Percentiles rank a stretch among this genome's conserved stretches.
These are phyloP conservation scores for Plasmopara halstedii DNA, from an alignment of 352 stramenopile species.

Conservation along the genomic window DNA sequence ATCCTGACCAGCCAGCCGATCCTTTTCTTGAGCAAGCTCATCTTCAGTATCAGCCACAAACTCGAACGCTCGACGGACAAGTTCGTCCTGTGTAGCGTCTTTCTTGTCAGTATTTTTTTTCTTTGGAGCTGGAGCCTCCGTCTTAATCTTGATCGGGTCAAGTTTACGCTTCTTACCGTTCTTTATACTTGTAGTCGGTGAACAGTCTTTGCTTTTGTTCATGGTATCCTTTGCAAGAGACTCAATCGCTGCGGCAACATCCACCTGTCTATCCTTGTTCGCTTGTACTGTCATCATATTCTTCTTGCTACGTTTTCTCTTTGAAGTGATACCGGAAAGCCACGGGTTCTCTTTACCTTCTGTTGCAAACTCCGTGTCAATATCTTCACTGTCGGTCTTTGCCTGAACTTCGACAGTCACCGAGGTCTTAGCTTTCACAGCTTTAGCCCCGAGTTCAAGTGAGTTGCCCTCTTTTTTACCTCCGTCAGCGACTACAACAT, in stretches of 20 bases:
- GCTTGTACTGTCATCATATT: slow-evolving; percentile 41
- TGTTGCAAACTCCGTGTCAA: slow-evolving; percentile 13
- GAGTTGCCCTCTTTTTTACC: slow-evolving; percentile 13
- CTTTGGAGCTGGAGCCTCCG: slow-evolving; percentile 10
- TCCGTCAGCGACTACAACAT: slow-evolving; percentile 19
- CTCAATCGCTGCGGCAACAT: slow-evolving; percentile 52
- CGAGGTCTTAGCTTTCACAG: slow-evolving; percentile 5
- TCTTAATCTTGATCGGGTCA: slow-evolving; percentile 21
- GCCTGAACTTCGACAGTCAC: slow-evolving; percentile 1
- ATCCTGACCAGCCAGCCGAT: slow-evolving; percentile 55
- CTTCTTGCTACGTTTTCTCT: slow-evolving; percentile 62
- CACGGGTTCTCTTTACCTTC: slow-evolving; percentile 63
- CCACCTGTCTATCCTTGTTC: slow-evolving; percentile 28
- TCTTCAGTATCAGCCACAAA: slow-evolving; percentile 87
- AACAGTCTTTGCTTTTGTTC: slow-evolving; percentile 13
- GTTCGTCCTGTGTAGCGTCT: slow-evolving; percentile 59
- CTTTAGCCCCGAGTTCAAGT: slow-evolving; percentile 31
- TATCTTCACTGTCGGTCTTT: slow-evolving; percentile 16
- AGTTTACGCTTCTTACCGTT: slow-evolving; percentile 43
- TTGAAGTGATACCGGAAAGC: slow-evolving; percentile 39
- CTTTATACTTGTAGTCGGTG: slow-evolving; percentile 19
- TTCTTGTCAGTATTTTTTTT: slow-evolving; percentile 55
- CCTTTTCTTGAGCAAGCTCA: slow-evolving; percentile 93
- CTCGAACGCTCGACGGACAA: slow-evolving; percentile 94
- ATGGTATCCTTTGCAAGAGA: slow-evolving; percentile 46